phyloP scores from a whole-genome alignment of 176 grass and related monocot genomes.

The Carex kokanica region DNA sequence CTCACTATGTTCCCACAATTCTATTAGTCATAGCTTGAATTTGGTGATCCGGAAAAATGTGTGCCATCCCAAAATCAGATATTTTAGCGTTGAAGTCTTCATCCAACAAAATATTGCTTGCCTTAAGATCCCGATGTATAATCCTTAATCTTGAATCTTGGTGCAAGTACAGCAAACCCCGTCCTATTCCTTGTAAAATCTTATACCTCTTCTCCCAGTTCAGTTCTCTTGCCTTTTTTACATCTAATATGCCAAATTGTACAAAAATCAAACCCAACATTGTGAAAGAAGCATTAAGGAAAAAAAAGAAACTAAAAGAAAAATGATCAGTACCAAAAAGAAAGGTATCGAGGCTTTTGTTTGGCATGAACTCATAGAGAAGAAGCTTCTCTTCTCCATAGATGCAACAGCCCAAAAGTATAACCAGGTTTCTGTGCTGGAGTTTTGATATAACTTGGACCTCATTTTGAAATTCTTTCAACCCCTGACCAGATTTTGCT shows the following conservation, averaged over 20 bases:
- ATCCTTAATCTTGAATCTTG: conserved; percentile 70
- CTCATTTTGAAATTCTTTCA: conserved; percentile 69
- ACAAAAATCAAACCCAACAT: conserved; percentile 18
- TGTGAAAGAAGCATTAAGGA: not conserved
- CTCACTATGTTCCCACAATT: conserved; percentile 72
- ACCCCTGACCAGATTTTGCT: conserved; percentile 44
- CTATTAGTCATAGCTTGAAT: conserved; percentile 52
- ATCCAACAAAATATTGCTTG: conserved; percentile 63
- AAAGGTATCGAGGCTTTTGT: conserved; percentile 68
- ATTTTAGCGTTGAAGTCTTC: conserved; percentile 60
- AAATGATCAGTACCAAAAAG: conserved; percentile 41
- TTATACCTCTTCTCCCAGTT: conserved; percentile 51
- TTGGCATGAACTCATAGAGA: conserved; percentile 75
- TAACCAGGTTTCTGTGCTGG: conserved; percentile 64
- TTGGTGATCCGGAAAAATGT: conserved; percentile 55
- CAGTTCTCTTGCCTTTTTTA: conserved; percentile 41
- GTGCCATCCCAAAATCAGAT: conserved; percentile 62
- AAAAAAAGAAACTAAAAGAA: not conserved
- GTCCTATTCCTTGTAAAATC: conserved; percentile 56
- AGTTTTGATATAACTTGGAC: conserved; percentile 57
- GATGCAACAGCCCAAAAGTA: conserved; percentile 62
- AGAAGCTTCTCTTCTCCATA: conserved; percentile 73
- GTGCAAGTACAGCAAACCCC: conserved; percentile 69
- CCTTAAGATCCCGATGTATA: conserved; percentile 72
- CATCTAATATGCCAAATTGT: conserved; percentile 39